Conservation (phyloP, 805 yeast species). For the Saccharomycopsis fermentans region DNA sequence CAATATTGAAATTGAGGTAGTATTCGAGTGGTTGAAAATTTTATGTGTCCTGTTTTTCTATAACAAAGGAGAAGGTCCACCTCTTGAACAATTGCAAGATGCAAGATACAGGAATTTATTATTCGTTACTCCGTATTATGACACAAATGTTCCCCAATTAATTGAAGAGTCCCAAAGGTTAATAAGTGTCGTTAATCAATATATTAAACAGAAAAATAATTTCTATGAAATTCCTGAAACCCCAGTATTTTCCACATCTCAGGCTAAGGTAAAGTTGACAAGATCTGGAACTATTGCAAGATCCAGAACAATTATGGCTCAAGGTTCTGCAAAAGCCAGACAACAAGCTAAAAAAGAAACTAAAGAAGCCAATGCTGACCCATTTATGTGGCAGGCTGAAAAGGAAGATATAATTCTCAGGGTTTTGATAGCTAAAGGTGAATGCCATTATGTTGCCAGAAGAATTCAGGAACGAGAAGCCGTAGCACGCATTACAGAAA, state of each 20-base stretch:
- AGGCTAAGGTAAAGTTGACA: constrained; percentile 21
- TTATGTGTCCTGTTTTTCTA: constrained; percentile 68
- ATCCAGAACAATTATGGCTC: constrained; percentile 59
- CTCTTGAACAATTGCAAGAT: constrained; percentile 50
- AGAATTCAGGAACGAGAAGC: constrained; percentile 54
- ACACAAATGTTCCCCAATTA: constrained; percentile 36
- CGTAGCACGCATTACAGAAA: constrained; percentile 43
- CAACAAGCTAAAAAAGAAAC: constrained; percentile 37
- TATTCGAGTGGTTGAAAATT: constrained; percentile 59
- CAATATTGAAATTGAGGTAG: constrained; percentile 51
- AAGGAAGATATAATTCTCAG: constrained; percentile 67
- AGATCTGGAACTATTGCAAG: constrained; percentile 46
- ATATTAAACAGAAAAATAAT: constrained; percentile 38
- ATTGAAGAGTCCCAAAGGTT: constrained; percentile 49
- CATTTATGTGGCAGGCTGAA: constrained; percentile 28
- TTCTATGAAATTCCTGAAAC: constrained; percentile 18
- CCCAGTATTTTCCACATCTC: neutral
- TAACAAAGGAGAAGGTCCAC: constrained; percentile 74
- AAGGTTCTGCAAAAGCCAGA: constrained; percentile 51
- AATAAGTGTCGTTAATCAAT: constrained; percentile 42
- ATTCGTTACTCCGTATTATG: constrained; percentile 57
- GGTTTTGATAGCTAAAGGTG: constrained; percentile 56
- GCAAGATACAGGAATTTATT: constrained; percentile 55
- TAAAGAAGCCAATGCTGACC: constrained; percentile 35
- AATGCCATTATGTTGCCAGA: constrained; percentile 37